These are phyloP conservation scores for Peronospora belbahrii DNA, from an alignment of 352 stramenopile genomes.

Conservation along the genomic window DNA sequence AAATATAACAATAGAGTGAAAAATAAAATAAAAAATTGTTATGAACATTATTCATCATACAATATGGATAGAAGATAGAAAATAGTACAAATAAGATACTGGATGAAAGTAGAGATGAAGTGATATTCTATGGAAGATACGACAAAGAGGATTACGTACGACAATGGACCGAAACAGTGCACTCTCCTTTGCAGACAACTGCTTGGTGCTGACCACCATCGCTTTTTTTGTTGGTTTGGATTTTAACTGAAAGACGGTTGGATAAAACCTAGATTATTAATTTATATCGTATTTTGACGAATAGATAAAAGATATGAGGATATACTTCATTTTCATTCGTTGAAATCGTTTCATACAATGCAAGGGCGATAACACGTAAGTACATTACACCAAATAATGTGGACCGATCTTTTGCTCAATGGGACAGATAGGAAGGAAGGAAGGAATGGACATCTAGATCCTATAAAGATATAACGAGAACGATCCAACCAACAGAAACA, in stretches of 20 bases:
- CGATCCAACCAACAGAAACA: conserved; percentile 16
- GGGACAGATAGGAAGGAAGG: no score
- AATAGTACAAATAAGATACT: background rate
- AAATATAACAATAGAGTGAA: background rate
- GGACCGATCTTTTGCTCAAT: no score
- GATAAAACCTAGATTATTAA: conserved; percentile 10
- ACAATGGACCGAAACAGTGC: conserved; percentile 95
- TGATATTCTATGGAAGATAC: no score
- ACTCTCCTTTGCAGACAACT: conserved; percentile 90
- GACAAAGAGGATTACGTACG: conserved; percentile 36
- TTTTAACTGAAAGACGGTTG: conserved; percentile 16
- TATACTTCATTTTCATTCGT: no score
- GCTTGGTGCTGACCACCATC: conserved; percentile 54
- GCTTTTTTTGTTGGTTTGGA: conserved; percentile 8
- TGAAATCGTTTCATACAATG: no score
- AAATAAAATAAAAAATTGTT: background rate
- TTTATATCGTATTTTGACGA: background rate
- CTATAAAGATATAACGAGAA: no score
- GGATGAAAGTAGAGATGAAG: background rate
- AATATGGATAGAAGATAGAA: background rate
- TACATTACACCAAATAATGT: no score
- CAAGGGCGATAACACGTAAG: no score
- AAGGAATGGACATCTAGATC: no score
- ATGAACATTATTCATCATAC: no score
- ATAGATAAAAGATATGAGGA: no score